Evolutionary conservation across 2,329 filamentous ascomycete genomes (phyloP), one percentile per base, ranked within the genome.

Genomic region (Drechslerella coelobrocha): DNA sequence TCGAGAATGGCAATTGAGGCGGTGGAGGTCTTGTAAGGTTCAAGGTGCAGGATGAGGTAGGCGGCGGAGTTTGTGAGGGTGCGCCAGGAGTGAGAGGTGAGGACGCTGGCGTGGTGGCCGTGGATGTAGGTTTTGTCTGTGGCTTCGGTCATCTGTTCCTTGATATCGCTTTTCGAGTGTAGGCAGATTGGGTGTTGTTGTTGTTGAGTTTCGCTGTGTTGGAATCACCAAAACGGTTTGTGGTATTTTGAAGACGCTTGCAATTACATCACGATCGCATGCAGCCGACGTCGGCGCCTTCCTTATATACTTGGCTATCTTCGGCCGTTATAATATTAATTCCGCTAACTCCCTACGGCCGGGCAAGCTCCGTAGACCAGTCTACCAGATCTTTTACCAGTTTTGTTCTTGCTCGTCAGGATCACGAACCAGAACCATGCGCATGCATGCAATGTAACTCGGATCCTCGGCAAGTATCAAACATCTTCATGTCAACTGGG

Each of bases 101-200:
- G 27, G 14, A 68, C 62, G 48, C 52, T 59, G 6, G 62, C 27
- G 48, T 68, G 62, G 62, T 68, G 54, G 48, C 62, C 62, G 50
- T 68, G 62, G 39, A 68, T 60, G 55, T 68, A 68, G 19, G 31
- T 45, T 54, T 19, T 41, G 12, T 57, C 39, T 39, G 24, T 5
- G 3, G 14, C 24, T 23, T 43, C 43, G 7, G 52, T 12, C 52
- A 65, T 63, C 41, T 8, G 29, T 34, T 34, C 29, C 7, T 34
- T 7, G 6, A 34, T 34, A 34, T 34, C 6, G 12, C 12, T 34
- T 34, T 7, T 34, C 29, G 29, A 34, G 9, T 45, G 41, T 19
- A 12, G 29, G 29, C 12, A n/a, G n/a, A 8, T 52, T 41, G 1
- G 12, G 4, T 37, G 29, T 14, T 41, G n/a, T n/a, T 51, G 39